Base-by-base conservation (phyloP, 2,329 filamentous ascomycete species). In the Aspergillus oerlinghausenensis region DNA sequence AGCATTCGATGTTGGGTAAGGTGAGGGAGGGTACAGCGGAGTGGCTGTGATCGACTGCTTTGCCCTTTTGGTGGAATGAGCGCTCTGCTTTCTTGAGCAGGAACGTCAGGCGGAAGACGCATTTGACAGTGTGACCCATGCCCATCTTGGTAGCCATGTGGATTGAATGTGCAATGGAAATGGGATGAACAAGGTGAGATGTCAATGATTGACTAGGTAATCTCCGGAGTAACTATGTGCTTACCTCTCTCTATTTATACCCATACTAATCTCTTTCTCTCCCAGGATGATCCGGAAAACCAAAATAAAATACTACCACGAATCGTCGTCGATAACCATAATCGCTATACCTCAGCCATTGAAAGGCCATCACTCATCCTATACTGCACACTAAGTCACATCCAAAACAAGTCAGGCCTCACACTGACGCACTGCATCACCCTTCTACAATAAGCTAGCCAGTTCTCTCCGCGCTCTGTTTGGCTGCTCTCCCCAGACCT, bases 91-190 rank as follows among this genome's bases (percentile, higher is more conserved):
- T 60, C 50, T 59, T 60, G 28, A 58, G 51, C 50, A 62, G 60
- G 50, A 61, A 61, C 23, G 63, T 54, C 25, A 67, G 54, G 52
- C 50, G 57, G 23, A 63, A 56, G 52, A 64, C 54, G 52, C 59
- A 62, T 28, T 61, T 65, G 59, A 67, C 52, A 26, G 60, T 62
- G 38, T 54, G 58, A 47, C 54, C 59, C 50, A 61, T 56, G 14
- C 63, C 59, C 64, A 65, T 65, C 26, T 48, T 59, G 35, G 28
- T 23, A 28, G 32, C 32, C 32, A 38, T 38, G 14, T 17, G 32
- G 32, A 7, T 38, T 38, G 11, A 7, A 38, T 17, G 32, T 17
- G 14, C 14, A 38, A n/a, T 38, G 32, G 32, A 8, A 38, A 7
- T 6, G 14, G 32, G 17, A 38, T 38, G 14, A 38, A 17, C 17